These are phyloP conservation scores for Neurospora sp. DNA, from an alignment of 495 filamentous ascomycete species.

Conservation along the genomic window DNA sequence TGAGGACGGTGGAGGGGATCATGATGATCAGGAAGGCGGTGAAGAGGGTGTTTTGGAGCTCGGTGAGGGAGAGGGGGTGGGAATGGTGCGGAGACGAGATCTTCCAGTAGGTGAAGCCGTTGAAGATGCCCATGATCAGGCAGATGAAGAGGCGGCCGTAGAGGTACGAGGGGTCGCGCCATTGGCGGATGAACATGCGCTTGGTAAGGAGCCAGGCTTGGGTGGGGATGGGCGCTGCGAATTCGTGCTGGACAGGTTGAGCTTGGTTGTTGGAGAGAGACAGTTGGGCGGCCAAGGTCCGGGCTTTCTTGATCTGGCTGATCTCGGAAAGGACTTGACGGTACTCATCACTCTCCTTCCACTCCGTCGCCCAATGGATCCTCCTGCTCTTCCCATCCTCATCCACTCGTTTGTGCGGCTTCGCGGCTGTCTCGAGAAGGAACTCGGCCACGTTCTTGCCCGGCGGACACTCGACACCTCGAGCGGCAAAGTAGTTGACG, in stretches of 20 bases:
- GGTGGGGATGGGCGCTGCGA: slow-evolving; percentile 22
- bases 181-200: slow-evolving; percentile 70
- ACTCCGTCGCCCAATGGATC: slow-evolving; percentile 72
- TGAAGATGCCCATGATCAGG: slow-evolving; percentile 52
- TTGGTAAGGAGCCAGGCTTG: slow-evolving; percentile 42
- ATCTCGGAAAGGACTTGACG: slow-evolving; percentile 57
- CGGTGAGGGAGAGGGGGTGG: slow-evolving; percentile 29
- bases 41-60: slow-evolving; percentile 79
- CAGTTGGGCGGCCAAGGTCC: slow-evolving; percentile 17
- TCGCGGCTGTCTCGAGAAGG: slow-evolving; percentile 71
- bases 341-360: slow-evolving; percentile 64
- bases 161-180: slow-evolving; percentile 68
- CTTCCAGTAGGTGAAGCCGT: slow-evolving; percentile 81
- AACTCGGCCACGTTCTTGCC: slow-evolving; percentile 74
- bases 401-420: slow-evolving; percentile 54
- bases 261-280: slow-evolving; percentile 29
- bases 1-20: slow-evolving; percentile 59
- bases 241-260: slow-evolving; percentile 15
- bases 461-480: slow-evolving; percentile 59
- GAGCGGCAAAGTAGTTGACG: slow-evolving; percentile 41
- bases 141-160: slow-evolving; percentile 53
- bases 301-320: slow-evolving; percentile 44
- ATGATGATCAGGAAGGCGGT: slow-evolving; percentile 64
- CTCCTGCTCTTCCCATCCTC: slow-evolving; percentile 39
- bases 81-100: slow-evolving; percentile 20